Conservation (phyloP, 352 stramenopile genomes). For the Phytophthora capsici region DNA sequence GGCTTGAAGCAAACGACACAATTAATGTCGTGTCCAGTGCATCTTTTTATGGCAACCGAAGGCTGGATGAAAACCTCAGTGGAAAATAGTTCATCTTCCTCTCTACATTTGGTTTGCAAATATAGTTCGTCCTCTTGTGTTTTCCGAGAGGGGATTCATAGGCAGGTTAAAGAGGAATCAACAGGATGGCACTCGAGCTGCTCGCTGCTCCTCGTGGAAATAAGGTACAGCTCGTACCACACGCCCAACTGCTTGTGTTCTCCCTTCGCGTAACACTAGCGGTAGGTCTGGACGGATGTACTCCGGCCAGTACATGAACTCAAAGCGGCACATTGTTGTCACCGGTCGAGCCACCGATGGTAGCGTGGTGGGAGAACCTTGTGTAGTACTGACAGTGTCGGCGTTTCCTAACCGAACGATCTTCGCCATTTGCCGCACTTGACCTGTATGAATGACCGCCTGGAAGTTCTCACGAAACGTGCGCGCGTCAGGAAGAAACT, state of each 20-base stretch:
- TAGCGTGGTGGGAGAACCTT: constrained; percentile 7
- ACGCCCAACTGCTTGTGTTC: constrained; percentile 70
- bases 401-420: constrained; percentile 55
- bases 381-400: neutral
- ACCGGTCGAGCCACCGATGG: constrained; percentile 26
- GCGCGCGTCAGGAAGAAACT: constrained; percentile 63
- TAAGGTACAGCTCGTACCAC: constrained; percentile 69
- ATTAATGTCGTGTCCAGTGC: constrained; percentile 14
- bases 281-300: constrained; percentile 81
- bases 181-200: constrained; percentile 55
- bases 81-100: constrained; percentile 25
- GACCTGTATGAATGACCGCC: constrained; percentile 82
- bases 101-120: constrained; percentile 16
- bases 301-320: constrained; percentile 90
- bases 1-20: neutral
- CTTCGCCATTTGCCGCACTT: constrained; percentile 84
- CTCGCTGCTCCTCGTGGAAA: constrained; percentile 45
- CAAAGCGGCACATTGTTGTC: constrained; percentile 73
- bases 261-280: constrained; percentile 73
- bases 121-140: constrained; percentile 15
- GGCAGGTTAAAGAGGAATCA: constrained; percentile 26
- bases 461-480: constrained; percentile 78
- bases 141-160: neutral
- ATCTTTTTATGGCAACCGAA: constrained; percentile 19
- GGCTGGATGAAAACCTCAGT: constrained; percentile 10